Conservation (phyloP, 2,329 filamentous ascomycete genomes). For the Chrysoporthe puriensis region DNA sequence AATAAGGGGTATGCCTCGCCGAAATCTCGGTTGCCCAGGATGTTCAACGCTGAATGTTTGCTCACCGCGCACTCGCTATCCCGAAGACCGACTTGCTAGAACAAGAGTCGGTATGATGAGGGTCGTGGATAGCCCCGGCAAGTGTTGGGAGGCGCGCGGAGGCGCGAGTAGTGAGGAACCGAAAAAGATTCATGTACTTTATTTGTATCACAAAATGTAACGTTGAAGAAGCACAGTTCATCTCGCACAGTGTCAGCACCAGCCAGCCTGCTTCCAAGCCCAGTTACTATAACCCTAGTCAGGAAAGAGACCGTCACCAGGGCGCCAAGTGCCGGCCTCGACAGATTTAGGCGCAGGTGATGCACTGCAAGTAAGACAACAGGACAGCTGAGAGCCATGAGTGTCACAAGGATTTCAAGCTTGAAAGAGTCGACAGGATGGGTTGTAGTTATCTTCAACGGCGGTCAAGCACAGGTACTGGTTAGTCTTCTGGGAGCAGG, state of each 20-base stretch:
- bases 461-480: not conserved
- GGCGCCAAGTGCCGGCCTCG: not conserved
- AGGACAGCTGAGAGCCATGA: not conserved
- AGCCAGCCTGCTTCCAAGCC: not conserved
- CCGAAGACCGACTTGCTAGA: not conserved
- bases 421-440: not conserved
- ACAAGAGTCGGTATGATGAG: not conserved
- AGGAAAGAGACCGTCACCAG: not conserved
- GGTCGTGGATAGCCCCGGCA: not conserved
- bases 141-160: not conserved
- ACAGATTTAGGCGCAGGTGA: not conserved
- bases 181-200: not conserved
- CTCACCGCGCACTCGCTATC: not conserved
- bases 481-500: not conserved
- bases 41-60: not conserved
- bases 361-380: not conserved
- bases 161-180: not conserved
- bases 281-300: not conserved
- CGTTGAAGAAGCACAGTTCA: not conserved
- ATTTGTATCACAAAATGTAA: not conserved
- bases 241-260: not conserved
- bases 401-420: not conserved
- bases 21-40: not conserved
- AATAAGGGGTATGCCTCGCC: not conserved
- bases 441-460: not conserved